Conservation (phyloP, 805 yeast species). For the Teunomyces barrocoloradensis region DNA sequence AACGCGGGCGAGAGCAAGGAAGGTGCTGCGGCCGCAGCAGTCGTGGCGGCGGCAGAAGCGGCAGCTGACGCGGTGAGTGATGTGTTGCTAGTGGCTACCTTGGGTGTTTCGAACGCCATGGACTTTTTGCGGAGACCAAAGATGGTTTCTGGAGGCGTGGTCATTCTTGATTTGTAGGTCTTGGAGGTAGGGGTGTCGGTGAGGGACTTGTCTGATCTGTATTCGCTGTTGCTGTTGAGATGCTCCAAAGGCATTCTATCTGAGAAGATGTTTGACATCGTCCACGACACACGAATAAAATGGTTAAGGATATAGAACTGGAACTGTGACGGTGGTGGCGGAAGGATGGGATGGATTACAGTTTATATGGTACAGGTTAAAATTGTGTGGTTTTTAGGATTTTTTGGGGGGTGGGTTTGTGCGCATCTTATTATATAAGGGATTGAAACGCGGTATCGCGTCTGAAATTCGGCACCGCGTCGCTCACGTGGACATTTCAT, state of each 20-base stretch:
- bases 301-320: background rate
- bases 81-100: constrained; percentile 5
- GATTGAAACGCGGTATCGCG: constrained; percentile 2
- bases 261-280: constrained; percentile 5
- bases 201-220: background rate
- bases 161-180: constrained; percentile 20
- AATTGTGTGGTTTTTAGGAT: constrained; percentile 1
- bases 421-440: constrained; percentile 5
- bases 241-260: constrained; percentile 6
- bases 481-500: constrained; percentile 2
- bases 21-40: constrained; percentile 8
- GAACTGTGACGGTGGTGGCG: background rate
- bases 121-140: constrained; percentile 11
- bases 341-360: background rate
- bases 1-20: constrained; percentile 39
- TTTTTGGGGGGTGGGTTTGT: constrained; percentile 3
- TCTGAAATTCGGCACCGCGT: constrained; percentile 1
- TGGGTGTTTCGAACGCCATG: constrained; percentile 17
- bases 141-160: constrained; percentile 38
- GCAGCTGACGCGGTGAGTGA: background rate
- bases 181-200: constrained; percentile 26
- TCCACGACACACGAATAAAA: background rate
- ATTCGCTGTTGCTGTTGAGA: constrained; percentile 7
- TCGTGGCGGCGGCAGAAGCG: background rate
- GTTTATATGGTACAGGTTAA: constrained; percentile 4